These are phyloP conservation scores for Solanum rostratum DNA, from an alignment of 257 asterid genomes.

Conservation along the genomic window DNA sequence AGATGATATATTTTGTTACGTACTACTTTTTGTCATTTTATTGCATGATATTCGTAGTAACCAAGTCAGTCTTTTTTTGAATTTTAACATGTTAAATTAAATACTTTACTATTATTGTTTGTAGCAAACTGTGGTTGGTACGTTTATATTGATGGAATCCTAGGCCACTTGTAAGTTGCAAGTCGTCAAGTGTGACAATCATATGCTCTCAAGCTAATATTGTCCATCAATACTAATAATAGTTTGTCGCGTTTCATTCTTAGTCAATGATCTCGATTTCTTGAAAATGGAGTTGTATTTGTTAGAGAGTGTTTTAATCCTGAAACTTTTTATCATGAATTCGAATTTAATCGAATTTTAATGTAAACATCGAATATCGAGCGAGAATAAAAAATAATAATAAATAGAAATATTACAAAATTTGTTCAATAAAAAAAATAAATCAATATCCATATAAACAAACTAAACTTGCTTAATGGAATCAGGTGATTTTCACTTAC, in stretches of 20 bases:
- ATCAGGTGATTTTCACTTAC: too few relatives aligned
- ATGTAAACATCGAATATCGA: background rate
- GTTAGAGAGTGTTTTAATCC: background rate
- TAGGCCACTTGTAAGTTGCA: background rate
- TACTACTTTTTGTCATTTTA: background rate
- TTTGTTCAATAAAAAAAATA: background rate
- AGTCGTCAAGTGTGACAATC: background rate
- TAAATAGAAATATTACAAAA: too few relatives aligned
- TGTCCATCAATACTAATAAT: background rate
- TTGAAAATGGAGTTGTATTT: background rate
- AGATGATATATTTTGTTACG: background rate
- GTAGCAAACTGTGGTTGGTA: background rate
- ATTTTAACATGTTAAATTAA: background rate
- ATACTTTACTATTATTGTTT: background rate
- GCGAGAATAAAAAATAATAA: too few relatives aligned
- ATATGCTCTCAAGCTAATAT: background rate
- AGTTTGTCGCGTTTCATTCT: too few relatives aligned
- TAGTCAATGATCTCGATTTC: too few relatives aligned
- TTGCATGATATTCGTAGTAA: too few relatives aligned
- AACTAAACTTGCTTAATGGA: background rate
- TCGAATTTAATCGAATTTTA: background rate
- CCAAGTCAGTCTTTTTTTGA: background rate
- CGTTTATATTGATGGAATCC: background rate
- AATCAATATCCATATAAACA: background rate
- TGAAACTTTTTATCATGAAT: too few relatives aligned